Conservation (phyloP, 164 flowering plant species). For the Hamamelis virginiana region DNA sequence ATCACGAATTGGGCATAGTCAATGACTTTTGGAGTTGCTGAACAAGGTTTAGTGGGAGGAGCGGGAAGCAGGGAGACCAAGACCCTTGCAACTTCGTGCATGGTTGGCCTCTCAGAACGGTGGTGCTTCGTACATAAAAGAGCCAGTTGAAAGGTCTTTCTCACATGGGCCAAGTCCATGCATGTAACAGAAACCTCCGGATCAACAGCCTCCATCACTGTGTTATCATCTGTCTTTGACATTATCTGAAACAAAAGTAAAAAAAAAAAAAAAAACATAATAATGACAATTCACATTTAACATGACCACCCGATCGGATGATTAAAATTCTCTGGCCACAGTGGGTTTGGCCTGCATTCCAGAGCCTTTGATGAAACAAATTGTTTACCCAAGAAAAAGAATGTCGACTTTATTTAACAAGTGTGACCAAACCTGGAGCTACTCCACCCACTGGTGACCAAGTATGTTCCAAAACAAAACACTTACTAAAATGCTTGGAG, state of each 20-base stretch:
- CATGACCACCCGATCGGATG: no score
- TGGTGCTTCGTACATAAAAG: conserved; percentile 69
- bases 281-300: no score
- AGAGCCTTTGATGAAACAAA: no score
- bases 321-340: no score
- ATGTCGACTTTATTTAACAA: no score
- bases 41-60: conserved; percentile 36
- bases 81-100: conserved; percentile 82
- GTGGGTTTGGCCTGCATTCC: no score
- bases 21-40: conserved; percentile 31
- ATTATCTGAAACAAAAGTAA: conserved; percentile 53
- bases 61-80: conserved; percentile 65
- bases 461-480: no score
- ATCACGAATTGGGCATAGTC: conserved; percentile 54
- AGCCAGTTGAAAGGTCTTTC: conserved; percentile 84
- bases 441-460: no score
- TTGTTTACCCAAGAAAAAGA: no score
- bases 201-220: conserved; percentile 91
- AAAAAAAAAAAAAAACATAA: not conserved
- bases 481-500: not conserved
- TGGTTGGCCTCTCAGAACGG: conserved; percentile 80
- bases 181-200: conserved; percentile 93
- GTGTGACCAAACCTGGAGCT: no score
- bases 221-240: conserved; percentile 74
- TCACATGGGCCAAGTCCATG: conserved; percentile 58